Conservation (phyloP, 495 filamentous ascomycete genomes). For the Penicillium longicatenatum region DNA sequence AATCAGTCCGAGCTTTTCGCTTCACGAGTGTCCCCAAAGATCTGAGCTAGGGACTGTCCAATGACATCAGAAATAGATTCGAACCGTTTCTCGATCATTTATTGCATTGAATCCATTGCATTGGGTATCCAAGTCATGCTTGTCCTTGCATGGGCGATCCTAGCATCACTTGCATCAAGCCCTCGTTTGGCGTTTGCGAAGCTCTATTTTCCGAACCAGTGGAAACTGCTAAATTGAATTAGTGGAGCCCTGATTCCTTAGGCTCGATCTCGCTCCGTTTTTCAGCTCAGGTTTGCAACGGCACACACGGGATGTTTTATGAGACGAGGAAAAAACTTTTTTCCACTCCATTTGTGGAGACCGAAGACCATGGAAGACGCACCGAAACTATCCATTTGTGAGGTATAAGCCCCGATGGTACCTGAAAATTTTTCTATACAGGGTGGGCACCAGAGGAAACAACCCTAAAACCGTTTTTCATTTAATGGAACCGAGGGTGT, state of each 20-base stretch:
- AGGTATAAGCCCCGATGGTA: conserved; percentile 3
- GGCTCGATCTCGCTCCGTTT: conserved; percentile 37
- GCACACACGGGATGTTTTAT: conserved; percentile 24
- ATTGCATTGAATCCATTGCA: conserved; percentile 15
- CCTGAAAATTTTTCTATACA: conserved; percentile 9
- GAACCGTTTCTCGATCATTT: neutral
- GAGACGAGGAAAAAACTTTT: conserved; percentile 13
- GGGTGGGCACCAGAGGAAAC: neutral
- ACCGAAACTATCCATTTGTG: conserved; percentile 15
- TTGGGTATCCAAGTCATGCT: conserved; percentile 11
- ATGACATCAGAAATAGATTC: conserved; percentile 8
- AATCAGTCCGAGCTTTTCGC: neutral
- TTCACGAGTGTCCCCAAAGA: neutral
- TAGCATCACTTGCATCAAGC: conserved; percentile 25
- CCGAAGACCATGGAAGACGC: conserved; percentile 29
- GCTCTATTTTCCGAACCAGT: conserved; percentile 40
- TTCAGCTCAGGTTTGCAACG: conserved; percentile 21
- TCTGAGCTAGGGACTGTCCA: neutral
- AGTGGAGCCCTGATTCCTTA: conserved; percentile 29
- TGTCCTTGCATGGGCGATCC: conserved; percentile 29
- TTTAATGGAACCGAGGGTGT: conserved; percentile 6
- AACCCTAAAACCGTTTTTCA: conserved; percentile 8
- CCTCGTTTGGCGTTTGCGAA: conserved; percentile 15
- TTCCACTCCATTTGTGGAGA: conserved; percentile 6
- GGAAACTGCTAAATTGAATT: conserved; percentile 18